Conservation (phyloP, 345 rosid genomes). For the Rhizophora mangle region DNA sequence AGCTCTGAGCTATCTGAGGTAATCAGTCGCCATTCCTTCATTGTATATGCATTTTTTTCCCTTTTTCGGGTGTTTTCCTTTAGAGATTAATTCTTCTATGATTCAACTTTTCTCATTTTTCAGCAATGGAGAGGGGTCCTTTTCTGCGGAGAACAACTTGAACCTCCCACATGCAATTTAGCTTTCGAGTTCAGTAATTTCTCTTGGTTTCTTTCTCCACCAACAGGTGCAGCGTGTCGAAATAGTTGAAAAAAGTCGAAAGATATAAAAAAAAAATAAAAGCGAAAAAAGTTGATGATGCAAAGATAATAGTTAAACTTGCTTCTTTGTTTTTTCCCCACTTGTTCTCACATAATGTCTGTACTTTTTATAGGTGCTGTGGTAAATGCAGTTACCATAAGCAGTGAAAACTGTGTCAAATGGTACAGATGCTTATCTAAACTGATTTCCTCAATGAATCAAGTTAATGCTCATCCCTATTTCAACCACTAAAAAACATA, state of each 20-base stretch:
- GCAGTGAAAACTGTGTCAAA: too few species aligned
- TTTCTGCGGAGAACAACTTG: constrained; percentile 40
- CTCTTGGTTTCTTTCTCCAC: too few species aligned
- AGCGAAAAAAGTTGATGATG: neutral
- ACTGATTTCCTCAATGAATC: too few species aligned
- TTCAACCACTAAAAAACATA: too few species aligned
- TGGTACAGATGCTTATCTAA: too few species aligned
- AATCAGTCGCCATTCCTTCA: neutral
- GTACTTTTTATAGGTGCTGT: too few species aligned
- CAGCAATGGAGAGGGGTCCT: constrained; percentile 73
- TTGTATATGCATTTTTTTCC: neutral
- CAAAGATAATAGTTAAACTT: constrained; percentile 4
- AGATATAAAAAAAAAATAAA: neutral
- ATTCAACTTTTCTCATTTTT: neutral
- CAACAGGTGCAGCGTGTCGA: neutral
- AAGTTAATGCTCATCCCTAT: too few species aligned
- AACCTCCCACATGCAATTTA: constrained; percentile 71
- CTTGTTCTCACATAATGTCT: too few species aligned
- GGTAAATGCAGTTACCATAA: too few species aligned
- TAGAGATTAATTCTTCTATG: neutral
- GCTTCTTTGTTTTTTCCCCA: neutral
- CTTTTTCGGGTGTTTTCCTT: too few species aligned
- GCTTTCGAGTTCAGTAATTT: constrained; percentile 7
- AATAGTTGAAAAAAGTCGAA: neutral
- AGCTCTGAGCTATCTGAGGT: constrained; percentile 86